Evolutionary conservation across 2,329 filamentous ascomycete genomes (phyloP), one percentile per base, ranked within the genome.

Genomic region (Falciphora oryzae): DNA sequence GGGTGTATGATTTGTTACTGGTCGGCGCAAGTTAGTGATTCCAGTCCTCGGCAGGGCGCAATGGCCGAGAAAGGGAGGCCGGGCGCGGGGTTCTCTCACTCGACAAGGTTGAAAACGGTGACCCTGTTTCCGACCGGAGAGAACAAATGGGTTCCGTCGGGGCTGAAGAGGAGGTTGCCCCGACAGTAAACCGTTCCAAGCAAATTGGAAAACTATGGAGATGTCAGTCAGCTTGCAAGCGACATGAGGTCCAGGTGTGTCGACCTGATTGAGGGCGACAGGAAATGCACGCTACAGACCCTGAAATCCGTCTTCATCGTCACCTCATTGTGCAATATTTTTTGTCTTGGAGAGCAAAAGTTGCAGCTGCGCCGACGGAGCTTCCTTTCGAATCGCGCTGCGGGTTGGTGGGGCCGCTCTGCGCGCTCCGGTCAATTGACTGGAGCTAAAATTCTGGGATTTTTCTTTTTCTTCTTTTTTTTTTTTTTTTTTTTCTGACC

Each of bases 251-350:
- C 10, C 44, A 10, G 1, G n/a, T 25, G 22, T 25, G 44, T 6
- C 44, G n/a, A 11, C 10, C 22, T 4, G 22, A 3, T 53, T 18
- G 18, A 32, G 57, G 32, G 25, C 50, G 22, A 44, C 53, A 56
- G 35, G 53, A 25, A 35, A 29, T 31, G 31, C 28, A n/a, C 6
- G 18, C 38, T 66, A 65, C 77, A 68, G 79, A 96, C 94, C 88
- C 95, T 96, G 78, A 98, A 99, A 80, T 98, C 94, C 70, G 93
- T 98, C 90, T 98, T 99, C 95, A 99, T 99, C 76, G 78, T 87
- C 75, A 77, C 72, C 73, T 73, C 70, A 70, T 71, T 72, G 72
- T 44, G 50, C 22, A 44, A 13, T 38, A 25, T 28, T 59, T 18
- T 38, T 59, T 44, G 27, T 57, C 13, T 35, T 2, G 28, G 14